Base-by-base conservation (phyloP, 345 rosid genomes). In the Eucalyptus curtisii region DNA sequence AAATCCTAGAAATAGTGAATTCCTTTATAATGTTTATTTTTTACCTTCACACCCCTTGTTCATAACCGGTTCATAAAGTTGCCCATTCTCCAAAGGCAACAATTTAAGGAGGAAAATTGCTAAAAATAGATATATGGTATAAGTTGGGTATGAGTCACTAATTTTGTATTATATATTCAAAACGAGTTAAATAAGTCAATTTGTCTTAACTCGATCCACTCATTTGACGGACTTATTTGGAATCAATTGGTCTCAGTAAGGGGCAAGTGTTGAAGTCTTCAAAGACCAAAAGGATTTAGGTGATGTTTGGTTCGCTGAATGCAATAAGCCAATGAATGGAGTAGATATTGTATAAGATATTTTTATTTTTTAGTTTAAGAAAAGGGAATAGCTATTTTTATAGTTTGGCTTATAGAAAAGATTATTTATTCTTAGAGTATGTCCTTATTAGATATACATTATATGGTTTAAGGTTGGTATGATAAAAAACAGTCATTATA, bases 171-270 rank as follows among this genome's bases (percentile, higher is more conserved):
- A 30, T 12, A 59, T 59, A 59, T 13, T 12, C 16, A 59, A 59
- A 59, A 59, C 0, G 7, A 12, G 4, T 59, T 59, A 12, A 12
- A 59, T 59, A 30, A 12, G 16, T 27, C 15, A 3, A 25, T 59
- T 59, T 59, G 16, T 59, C 31, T 8, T 4, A 55, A 59, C 8
- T 2, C 16, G 0, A 59, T 27, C 31, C 31, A 59, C 4, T 3
- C 1, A 1, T 59, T 59, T 59, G 31, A 27, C 0, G 8, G 8
- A 5, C 16, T 2, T 12, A 12, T 11, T 27, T 55, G 33, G 8
- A 27, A 59, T 59, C 15, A 59, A 59, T 13, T 59, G 16, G 33
- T 27, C 33, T 61, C 4, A 3, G 7, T 27, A 27, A 59, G 68
- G 68, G 33, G 15, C 13, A 61, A 61, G 8, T 13, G 68, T 61